Evolutionary conservation across 2,329 filamentous ascomycete species (phyloP).

Genomic region (Gremmenia infestans): DNA sequence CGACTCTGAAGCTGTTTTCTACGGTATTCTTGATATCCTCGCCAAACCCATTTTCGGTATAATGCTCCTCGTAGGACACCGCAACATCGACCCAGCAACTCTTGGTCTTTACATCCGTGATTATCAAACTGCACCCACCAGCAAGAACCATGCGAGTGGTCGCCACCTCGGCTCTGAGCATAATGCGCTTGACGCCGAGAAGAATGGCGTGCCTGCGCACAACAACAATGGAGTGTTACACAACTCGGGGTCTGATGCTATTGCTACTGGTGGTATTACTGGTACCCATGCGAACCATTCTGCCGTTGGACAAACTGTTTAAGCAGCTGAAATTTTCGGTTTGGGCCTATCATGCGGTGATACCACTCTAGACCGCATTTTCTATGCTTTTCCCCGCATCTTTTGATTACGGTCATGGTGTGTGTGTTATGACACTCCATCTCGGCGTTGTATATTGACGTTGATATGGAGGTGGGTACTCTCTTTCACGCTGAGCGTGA

Average conservation of each 20-base stretch:
- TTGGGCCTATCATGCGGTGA: background rate
- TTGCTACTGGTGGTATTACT: background rate
- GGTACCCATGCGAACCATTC: constrained; percentile 1
- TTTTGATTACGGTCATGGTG: background rate
- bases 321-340: background rate
- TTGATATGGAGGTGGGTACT: background rate
- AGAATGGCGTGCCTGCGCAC: background rate
- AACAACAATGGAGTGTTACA: background rate
- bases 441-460: background rate
- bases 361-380: background rate
- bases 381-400: background rate
- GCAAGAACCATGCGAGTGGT: background rate
- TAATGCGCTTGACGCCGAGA: background rate
- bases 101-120: constrained; percentile 46
- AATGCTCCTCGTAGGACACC: constrained; percentile 55
- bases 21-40: constrained; percentile 60
- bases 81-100: constrained; percentile 52
- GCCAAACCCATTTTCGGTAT: constrained; percentile 60
- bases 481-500: background rate
- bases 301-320: constrained; percentile 2
- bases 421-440: background rate
- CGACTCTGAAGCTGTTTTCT: constrained; percentile 63
- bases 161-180: background rate
- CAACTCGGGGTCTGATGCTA: background rate
- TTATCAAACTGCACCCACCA: constrained; percentile 1